Evolutionary conservation across 192 early-diverging fungal species (phyloP), one percentile per base, ranked within the genome.

Genomic region (Haplosporangium gracile): DNA sequence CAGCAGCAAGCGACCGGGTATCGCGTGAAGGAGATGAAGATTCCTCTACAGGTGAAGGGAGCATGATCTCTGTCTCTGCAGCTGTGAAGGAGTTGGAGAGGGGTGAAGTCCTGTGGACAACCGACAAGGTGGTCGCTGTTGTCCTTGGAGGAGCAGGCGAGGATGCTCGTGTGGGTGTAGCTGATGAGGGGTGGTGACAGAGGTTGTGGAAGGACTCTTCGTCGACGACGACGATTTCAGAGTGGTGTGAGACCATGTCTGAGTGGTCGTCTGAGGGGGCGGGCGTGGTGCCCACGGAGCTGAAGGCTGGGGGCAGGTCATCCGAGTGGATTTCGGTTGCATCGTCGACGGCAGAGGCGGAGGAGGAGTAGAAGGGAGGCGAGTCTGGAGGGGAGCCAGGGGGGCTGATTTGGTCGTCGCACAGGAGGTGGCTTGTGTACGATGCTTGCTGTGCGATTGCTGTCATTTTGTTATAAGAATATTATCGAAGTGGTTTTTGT

Each of bases 141-240:
- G 76, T 65, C n/a, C 70, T 57, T 40, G 81, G 81, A 32, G 71
- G 40, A 2, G 38, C 32, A 18, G 72, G 81, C 15, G 75, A 77
- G 45, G 51, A 38, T 16, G 81, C 36, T 42, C 71, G 76, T 47
- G 49, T 53, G 8, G 42, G 26, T 20, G 68, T 40, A 40, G 29
- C 4, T 36, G 76, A 29, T 49, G 76, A 29, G 8, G 76, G 29
- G 32, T 36, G 57, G 6, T 60, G 38, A 29, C 72, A 42, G 32
- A 38, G 40, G 72, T 68, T 70, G 9, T 76, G 57, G 29, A 73
- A 73, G n/a, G 39, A 45, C 20, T 74, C 71, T 24, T 83, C 81
- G 68, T 83, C 81, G 8, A 49, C 81, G 36, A 83, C 53, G 16
- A 74, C 57, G 53, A 74, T 55, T 32, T 73, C 60, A 4, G 81